phyloP scores from a whole-genome alignment of 192 early-diverging fungal species.

The Gorgonomyces haynaldii region DNA sequence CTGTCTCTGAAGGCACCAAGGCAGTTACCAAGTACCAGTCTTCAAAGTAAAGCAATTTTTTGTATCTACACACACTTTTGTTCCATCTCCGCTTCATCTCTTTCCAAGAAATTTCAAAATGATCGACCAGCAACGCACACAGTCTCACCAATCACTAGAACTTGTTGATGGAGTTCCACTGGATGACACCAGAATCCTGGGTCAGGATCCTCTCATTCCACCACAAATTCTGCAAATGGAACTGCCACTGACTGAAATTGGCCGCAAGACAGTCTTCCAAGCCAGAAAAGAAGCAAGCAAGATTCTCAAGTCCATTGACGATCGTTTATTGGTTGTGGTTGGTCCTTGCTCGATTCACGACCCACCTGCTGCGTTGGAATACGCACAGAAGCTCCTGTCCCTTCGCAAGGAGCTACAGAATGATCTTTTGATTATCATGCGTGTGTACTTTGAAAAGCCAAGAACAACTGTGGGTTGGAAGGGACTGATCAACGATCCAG shows the following conservation, averaged over 20 bases:
- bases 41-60: slow-evolving; percentile 11
- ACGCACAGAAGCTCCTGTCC: slow-evolving; percentile 34
- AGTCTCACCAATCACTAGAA: too few relatives aligned
- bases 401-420: slow-evolving; percentile 17
- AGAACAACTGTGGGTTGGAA: slow-evolving; percentile 95
- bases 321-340: slow-evolving; percentile 84
- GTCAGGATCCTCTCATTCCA: slow-evolving; percentile 84
- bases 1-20: slow-evolving; percentile 96
- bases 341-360: slow-evolving; percentile 98
- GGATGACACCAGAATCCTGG: slow-evolving; percentile 79
- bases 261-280: slow-evolving; percentile 8
- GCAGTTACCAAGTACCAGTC: slow-evolving; percentile 94
- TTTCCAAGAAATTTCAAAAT: too few relatives aligned
- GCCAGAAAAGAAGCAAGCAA: slow-evolving; percentile 7
- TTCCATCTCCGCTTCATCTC: too few relatives aligned
- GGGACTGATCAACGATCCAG: slow-evolving; percentile 64
- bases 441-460: slow-evolving; percentile 96
- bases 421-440: slow-evolving; percentile 78
- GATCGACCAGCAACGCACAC: too few relatives aligned
- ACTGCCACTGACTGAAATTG: slow-evolving; percentile 39
- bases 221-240: slow-evolving; percentile 85
- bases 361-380: slow-evolving; percentile 71
- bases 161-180: slow-evolving; percentile 12
- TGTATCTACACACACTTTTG: not conserved
- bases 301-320: slow-evolving; percentile 43